Evolutionary conservation across 176 grass and related monocot species (phyloP).

Genomic region (Paspalum notatum): DNA sequence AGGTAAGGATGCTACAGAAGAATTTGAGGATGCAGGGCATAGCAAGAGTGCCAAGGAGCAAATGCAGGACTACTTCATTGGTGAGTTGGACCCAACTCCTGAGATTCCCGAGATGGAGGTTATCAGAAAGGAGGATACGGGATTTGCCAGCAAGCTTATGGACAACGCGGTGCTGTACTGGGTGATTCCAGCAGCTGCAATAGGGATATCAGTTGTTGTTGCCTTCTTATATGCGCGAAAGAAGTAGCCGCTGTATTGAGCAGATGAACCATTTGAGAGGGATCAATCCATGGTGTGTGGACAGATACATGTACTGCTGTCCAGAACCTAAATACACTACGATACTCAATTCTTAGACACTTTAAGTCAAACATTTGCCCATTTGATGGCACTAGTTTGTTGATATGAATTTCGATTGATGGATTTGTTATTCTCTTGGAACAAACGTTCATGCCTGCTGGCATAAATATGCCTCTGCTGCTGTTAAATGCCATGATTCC

Average conservation of each 20-base stretch:
- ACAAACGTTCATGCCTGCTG: background rate
- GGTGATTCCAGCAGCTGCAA: conserved; percentile 52
- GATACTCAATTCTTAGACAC: conserved; percentile 29
- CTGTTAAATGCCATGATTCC: background rate
- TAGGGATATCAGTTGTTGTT: conserved; percentile 56
- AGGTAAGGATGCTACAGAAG: conserved; percentile 88
- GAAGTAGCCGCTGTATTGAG: conserved; percentile 43
- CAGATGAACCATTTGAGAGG: conserved; percentile 13
- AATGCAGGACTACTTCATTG: conserved; percentile 85
- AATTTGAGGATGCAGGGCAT: conserved; percentile 88
- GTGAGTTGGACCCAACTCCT: conserved; percentile 62
- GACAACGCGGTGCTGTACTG: conserved; percentile 40
- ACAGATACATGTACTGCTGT: conserved; percentile 35
- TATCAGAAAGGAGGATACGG: conserved; percentile 58
- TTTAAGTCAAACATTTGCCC: conserved; percentile 29
- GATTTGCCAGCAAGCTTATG: conserved; percentile 48
- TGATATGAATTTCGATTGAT: background rate
- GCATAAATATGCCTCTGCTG: background rate
- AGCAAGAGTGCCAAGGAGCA: conserved; percentile 63
- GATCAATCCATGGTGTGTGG: conserved; percentile 23
- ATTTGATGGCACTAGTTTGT: conserved; percentile 35
- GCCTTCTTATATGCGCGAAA: conserved; percentile 58
- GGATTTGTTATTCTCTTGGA: conserved; percentile 2
- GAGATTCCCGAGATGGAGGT: conserved; percentile 73
- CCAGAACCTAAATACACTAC: background rate